phyloP scores from a whole-genome alignment of 768 basidiomycete species.

The Calocybe cyanea region DNA sequence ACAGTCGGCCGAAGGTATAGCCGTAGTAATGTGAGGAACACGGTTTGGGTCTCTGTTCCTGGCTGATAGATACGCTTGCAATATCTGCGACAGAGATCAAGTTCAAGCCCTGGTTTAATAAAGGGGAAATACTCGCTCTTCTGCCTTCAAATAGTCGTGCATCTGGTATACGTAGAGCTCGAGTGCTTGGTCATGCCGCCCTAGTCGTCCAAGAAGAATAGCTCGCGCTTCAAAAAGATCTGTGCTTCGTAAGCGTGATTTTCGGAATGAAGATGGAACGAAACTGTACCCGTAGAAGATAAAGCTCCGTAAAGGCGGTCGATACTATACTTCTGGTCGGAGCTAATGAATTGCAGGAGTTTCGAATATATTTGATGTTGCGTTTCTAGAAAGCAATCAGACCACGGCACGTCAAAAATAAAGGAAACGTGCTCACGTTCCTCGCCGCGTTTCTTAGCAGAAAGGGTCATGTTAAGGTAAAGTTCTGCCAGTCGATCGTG shows the following conservation, averaged over 20 bases:
- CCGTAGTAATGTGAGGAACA: constrained; percentile 83
- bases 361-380: constrained; percentile 55
- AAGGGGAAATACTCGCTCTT: constrained; percentile 55
- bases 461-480: constrained; percentile 68
- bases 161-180: constrained; percentile 91
- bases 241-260: constrained; percentile 22
- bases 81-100: constrained; percentile 50
- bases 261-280: neutral
- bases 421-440: constrained; percentile 38
- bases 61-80: constrained; percentile 79
- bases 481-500: constrained; percentile 90
- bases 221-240: constrained; percentile 91
- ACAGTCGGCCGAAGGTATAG: constrained; percentile 80
- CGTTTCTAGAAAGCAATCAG: constrained; percentile 32
- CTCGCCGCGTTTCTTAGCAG: constrained; percentile 55
- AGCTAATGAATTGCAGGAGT: constrained; percentile 73
- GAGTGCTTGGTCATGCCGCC: constrained; percentile 91
- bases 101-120: neutral
- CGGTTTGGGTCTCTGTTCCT: constrained; percentile 46
- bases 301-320: constrained; percentile 81
- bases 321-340: constrained; percentile 63
- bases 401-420: neutral
- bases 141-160: constrained; percentile 80
- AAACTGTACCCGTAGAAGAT: constrained; percentile 67
- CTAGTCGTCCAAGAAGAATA: constrained; percentile 83